These are phyloP conservation scores for Debaryomyces prosopidis DNA, from an alignment of 805 yeast genomes.

Conservation along the genomic window DNA sequence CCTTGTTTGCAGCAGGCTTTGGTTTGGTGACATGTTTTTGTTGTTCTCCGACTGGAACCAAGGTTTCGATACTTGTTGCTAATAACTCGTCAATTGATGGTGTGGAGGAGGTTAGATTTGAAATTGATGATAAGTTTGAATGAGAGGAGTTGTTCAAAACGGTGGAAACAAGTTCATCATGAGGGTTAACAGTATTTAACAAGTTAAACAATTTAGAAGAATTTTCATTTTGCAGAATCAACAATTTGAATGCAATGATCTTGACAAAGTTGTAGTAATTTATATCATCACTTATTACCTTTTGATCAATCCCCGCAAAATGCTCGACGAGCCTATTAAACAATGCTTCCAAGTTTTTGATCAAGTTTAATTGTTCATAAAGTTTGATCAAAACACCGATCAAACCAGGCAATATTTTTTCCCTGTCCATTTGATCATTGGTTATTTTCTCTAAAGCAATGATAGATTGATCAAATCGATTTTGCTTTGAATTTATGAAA, in stretches of 20 bases:
- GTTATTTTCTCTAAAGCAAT: slow-evolving; percentile 34
- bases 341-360: slow-evolving; percentile 26
- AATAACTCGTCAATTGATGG: slow-evolving; percentile 32
- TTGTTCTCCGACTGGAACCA: slow-evolving; percentile 17
- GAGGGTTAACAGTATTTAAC: slow-evolving; percentile 17
- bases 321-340: slow-evolving; percentile 15
- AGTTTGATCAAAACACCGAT: slow-evolving; percentile 50
- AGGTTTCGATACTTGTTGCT: slow-evolving; percentile 26
- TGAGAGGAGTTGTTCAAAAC: slow-evolving; percentile 19
- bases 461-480: slow-evolving; percentile 31
- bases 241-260: slow-evolving; percentile 30
- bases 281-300: slow-evolving; percentile 10
- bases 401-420: slow-evolving; percentile 46
- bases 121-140: slow-evolving; percentile 19
- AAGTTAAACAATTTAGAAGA: slow-evolving; percentile 20
- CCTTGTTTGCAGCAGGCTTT: slow-evolving; percentile 11
- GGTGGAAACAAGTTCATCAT: slow-evolving; percentile 25
- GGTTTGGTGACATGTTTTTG: slow-evolving; percentile 5
- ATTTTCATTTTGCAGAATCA: slow-evolving; percentile 14
- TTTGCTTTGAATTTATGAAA: slow-evolving; percentile 19
- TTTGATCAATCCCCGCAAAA: slow-evolving; percentile 9
- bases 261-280: slow-evolving; percentile 27
- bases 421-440: slow-evolving; percentile 15
- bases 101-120: slow-evolving; percentile 19
- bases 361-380: slow-evolving; percentile 45